Evolutionary conservation across 352 stramenopile species (phyloP), one percentile per base, ranked within the genome.

Genomic region (Aphanomyces astaci): DNA sequence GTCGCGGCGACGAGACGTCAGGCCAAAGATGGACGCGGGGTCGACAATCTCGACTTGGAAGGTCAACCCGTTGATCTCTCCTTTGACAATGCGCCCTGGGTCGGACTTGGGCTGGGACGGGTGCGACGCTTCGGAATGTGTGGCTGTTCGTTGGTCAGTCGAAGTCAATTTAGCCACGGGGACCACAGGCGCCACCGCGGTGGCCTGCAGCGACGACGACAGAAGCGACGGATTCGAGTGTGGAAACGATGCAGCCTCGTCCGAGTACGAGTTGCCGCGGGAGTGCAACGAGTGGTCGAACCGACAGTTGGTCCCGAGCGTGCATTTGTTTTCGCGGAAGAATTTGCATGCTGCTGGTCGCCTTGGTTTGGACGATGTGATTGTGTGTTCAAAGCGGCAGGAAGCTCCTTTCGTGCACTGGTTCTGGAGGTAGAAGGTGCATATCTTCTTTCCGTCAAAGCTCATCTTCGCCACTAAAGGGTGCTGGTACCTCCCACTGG

Each of bases 351-450:
- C 73, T 9, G 53, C 31, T 24, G 25, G 5, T 17, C 51, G 25
- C 51, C 13, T 7, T 15, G 51, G 25, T 25, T 32, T 59, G 51
- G 24, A 19, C 56, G n/a, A 22, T 30, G 22, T 24, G 30, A 39
- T 52, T 2, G 63, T 69, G 46, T 71, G 64, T 32, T 51, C 24
- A 27, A 72, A 72, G 19, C 59, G 66, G 49, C 66, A 72, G 24
- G 33, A 49, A 48, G 36, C 11, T 67, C 73, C 79, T 13, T 80
- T 80, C 31, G 69, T 86, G 72, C 83, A 92, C 43, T 77, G 63
- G 49, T 81, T 80, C 56, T 87, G 76, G 22, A 90, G 70, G 64
- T 84, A 90, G 67, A 89, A 92, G 64, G 84, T 90, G 74, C 82
- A 92, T 11, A 68, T 59, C 51, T 59, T 59, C 51, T 59, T 59